Evolutionary conservation across 805 yeast genomes (phyloP).

Genomic region (Starmerella bombi): DNA sequence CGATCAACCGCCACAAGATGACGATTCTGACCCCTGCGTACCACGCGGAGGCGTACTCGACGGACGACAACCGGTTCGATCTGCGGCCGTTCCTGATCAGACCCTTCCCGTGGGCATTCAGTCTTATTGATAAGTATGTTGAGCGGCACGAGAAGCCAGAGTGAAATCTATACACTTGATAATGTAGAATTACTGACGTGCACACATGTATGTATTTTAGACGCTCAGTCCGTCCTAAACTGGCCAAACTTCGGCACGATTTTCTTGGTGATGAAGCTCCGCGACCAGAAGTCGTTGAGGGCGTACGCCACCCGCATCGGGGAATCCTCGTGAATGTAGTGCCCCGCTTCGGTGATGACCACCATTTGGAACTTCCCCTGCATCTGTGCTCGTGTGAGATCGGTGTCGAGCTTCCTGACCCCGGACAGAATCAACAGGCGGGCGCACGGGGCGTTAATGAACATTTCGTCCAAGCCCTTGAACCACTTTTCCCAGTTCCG

Average conservation of each 20-base stretch:
- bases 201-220: background rate
- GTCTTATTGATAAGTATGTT: constrained; percentile 72
- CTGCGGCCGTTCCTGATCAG: constrained; percentile 88
- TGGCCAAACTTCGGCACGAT: constrained; percentile 28
- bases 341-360: constrained; percentile 73
- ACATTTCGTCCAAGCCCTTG: constrained; percentile 42
- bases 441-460: constrained; percentile 40
- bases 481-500: constrained; percentile 80
- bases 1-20: constrained; percentile 91
- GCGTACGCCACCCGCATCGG: constrained; percentile 55
- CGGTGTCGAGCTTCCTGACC: constrained; percentile 74
- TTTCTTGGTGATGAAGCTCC: constrained; percentile 24
- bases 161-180: background rate
- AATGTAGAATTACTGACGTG: background rate
- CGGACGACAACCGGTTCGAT: constrained; percentile 95
- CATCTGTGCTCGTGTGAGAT: constrained; percentile 90
- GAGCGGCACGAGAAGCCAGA: constrained; percentile 13
- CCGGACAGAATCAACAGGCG: constrained; percentile 75
- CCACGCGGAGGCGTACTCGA: constrained; percentile 96
- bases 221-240: constrained; percentile 19
- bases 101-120: constrained; percentile 84
- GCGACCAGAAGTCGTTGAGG: constrained; percentile 27
- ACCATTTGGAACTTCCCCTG: constrained; percentile 86
- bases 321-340: constrained; percentile 87
- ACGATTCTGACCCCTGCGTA: constrained; percentile 95